Base-by-base conservation (phyloP, 257 asterid genomes). In the Solanum ossicruentum region DNA sequence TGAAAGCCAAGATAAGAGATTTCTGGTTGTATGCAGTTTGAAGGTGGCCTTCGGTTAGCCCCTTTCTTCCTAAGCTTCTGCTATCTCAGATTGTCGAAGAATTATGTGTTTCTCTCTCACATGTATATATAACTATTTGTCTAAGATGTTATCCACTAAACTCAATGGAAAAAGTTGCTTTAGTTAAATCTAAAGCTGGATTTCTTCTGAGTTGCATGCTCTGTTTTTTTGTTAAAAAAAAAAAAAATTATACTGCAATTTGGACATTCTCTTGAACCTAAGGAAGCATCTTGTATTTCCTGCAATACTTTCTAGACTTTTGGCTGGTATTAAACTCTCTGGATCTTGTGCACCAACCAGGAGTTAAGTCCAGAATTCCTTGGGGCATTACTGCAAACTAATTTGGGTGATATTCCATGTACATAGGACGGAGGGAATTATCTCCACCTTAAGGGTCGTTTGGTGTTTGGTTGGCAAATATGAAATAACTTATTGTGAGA, bases 41-140 rank as follows among this genome's bases (percentile, higher is more conserved):
- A 89, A 93, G 98, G 90, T 95, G 98, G 97, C 99, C 98, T 89
- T 91, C 95, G 85, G 99, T 97, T 94, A 89, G 95, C 90, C 69
- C 89, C 92, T 90, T 81, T 88, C 89, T 86, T 23, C 89, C 41
- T 85, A 71, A 63, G 84, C 86, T 84, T 28, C 80, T 82, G 32
- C 87, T 52, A 67, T 56, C 52, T 75, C 7, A 51, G 63, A 15
- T 77, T 77, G 63, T 45, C 3, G 1, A 23, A 49, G 10, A 75
- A 23, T 49, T 28, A 51, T 21, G 45, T 23, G 17, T 49, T 51
- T 15, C 47, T 51, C 63, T 77, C 23, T 51, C 26, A 49, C 63
- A 49, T 51, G 57, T 73, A 21, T 75, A 49, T 75, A 9, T 23
- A 26, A 26, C 15, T 23, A 23, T 51, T 26, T 51, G 16, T 26